These are phyloP conservation scores for Scedosporium aurantiacum DNA, from an alignment of 2,329 filamentous ascomycete species.

Conservation along the genomic window DNA sequence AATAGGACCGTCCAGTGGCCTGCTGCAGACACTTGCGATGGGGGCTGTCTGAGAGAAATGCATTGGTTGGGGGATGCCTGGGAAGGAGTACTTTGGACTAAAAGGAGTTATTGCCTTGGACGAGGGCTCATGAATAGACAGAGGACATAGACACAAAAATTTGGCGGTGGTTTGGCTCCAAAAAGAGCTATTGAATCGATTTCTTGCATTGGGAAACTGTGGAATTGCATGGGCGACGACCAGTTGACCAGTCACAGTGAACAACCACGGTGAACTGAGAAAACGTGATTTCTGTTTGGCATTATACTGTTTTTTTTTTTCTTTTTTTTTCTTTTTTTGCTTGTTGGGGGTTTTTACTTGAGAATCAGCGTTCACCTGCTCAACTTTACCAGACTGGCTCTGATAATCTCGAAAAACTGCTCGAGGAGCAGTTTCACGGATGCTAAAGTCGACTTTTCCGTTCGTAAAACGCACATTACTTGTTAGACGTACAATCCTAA, in stretches of 20 bases:
- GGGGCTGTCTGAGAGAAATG: slow-evolving; percentile 7
- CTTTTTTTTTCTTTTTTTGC: neutral
- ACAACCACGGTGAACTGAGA: too few species aligned
- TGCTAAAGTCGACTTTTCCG: too few species aligned
- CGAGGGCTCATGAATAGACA: slow-evolving; percentile 1
- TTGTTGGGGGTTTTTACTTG: neutral
- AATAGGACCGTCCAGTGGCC: slow-evolving; percentile 30
- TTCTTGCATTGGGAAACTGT: too few species aligned
- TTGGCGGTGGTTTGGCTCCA: neutral
- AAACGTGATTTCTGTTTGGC: neutral
- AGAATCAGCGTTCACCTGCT: neutral
- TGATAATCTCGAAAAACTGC: too few species aligned
- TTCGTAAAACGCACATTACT: too few species aligned
- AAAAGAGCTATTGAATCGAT: too few species aligned
- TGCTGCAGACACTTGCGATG: slow-evolving; percentile 22
- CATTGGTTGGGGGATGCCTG: neutral
- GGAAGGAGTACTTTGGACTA: neutral
- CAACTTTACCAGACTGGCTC: too few species aligned
- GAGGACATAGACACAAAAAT: neutral
- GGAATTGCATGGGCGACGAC: too few species aligned
- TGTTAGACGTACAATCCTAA: too few species aligned
- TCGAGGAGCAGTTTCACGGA: too few species aligned
- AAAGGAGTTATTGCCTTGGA: neutral
- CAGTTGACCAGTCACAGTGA: too few species aligned
- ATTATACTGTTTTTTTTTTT: neutral